Percentiles rank a stretch among this genome's conserved stretches.
phyloP scores from a whole-genome alignment of 129 eudicot species.

The Saussurea involucrata region DNA sequence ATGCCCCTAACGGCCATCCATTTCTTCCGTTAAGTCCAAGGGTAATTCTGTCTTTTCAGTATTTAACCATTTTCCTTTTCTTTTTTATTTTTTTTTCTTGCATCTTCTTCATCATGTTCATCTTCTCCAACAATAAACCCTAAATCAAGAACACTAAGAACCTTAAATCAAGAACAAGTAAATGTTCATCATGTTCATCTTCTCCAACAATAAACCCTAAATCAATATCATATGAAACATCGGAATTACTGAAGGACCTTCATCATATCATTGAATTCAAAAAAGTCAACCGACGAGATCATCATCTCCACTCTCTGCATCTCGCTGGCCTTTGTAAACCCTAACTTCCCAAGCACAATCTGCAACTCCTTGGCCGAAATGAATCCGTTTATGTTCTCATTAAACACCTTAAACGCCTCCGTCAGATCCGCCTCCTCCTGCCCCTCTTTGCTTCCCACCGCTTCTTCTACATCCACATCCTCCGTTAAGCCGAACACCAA shows the following conservation, averaged over 20 bases:
- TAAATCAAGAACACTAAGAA: no score
- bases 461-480: neutral
- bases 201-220: no score
- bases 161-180: no score
- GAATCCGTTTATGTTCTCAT: conserved; percentile 68
- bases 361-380: conserved; percentile 80
- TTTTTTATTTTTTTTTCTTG: no score
- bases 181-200: no score
- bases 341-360: conserved; percentile 57
- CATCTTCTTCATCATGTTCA: no score
- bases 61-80: no score
- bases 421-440: conserved; percentile 53
- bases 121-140: no score
- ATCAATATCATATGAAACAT: no score
- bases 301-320: conserved; percentile 58
- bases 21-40: no score
- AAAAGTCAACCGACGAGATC: conserved; percentile 79
- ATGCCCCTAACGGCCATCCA: no score
- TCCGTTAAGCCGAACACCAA: conserved; percentile 28
- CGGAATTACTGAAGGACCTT: conserved; percentile 28
- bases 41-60: no score
- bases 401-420: conserved; percentile 82
- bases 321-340: conserved; percentile 52
- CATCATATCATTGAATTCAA: conserved; percentile 84
- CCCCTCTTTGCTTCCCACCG: neutral